Evolutionary conservation across 164 flowering plant genomes (phyloP).

Genomic region (Magnolia officinalis): DNA sequence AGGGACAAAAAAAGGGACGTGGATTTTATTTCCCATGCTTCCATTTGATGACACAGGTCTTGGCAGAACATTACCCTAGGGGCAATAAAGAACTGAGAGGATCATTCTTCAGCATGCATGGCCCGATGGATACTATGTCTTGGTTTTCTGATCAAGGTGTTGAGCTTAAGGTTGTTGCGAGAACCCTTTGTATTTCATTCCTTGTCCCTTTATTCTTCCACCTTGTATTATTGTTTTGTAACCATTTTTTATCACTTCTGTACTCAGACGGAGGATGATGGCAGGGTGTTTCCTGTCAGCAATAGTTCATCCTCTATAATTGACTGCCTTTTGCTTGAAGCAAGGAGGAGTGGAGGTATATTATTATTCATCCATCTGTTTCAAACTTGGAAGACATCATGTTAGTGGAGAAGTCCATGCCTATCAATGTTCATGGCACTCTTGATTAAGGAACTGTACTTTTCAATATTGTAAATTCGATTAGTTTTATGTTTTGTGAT

Average conservation of each 20-base stretch:
- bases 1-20: neutral
- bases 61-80: constrained; percentile 88
- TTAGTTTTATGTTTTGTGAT: neutral
- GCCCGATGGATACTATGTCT: constrained; percentile 88
- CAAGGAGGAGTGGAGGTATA: constrained; percentile 63
- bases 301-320: constrained; percentile 75
- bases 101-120: constrained; percentile 74
- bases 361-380: neutral
- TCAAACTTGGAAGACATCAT: neutral
- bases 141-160: constrained; percentile 93
- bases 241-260: constrained; percentile 1
- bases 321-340: constrained; percentile 81
- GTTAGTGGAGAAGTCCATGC: neutral
- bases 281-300: constrained; percentile 92
- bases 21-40: neutral
- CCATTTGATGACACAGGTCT: constrained; percentile 33
- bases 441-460: too few species aligned
- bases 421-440: neutral
- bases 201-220: constrained; percentile 6
- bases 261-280: constrained; percentile 77
- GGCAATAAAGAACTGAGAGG: constrained; percentile 85
- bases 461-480: neutral
- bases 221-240: neutral
- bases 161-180: constrained; percentile 61
- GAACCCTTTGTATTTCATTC: constrained; percentile 4